These are phyloP conservation scores for Coemansia pectinata DNA, from an alignment of 192 early-diverging fungal species.

Conservation along the genomic window DNA sequence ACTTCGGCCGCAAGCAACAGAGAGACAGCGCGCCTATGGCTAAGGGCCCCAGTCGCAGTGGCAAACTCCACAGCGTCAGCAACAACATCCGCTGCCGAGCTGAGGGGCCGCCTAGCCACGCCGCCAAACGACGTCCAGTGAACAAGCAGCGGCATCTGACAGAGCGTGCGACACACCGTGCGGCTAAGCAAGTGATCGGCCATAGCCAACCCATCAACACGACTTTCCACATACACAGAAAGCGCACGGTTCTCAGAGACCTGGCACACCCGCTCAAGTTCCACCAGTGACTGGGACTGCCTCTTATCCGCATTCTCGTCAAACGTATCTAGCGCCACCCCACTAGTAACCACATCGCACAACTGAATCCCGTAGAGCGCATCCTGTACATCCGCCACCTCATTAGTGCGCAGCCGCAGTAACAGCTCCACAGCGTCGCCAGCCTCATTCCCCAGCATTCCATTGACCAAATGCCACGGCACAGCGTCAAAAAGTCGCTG, in stretches of 20 bases:
- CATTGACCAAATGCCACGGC: constrained; percentile 2
- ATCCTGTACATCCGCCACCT: neutral
- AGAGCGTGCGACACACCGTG: neutral
- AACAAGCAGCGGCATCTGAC: neutral
- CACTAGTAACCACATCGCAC: neutral
- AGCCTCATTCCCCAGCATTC: constrained; percentile 5
- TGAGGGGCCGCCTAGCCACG: neutral
- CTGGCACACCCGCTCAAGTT: neutral
- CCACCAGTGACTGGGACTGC: neutral
- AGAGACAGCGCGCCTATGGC: neutral
- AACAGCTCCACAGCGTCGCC: constrained; percentile 3
- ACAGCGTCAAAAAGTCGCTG: neutral
- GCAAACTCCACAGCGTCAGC: neutral
- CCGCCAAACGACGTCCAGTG: neutral
- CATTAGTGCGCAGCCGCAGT: neutral
- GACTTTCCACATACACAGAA: neutral
- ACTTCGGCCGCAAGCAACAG: neutral
- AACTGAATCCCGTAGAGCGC: constrained; percentile 6
- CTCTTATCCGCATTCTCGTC: neutral
- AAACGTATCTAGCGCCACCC: neutral
- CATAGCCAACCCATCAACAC: neutral
- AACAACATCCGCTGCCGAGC: neutral
- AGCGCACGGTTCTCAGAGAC: neutral
- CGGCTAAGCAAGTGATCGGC: constrained; percentile 14
- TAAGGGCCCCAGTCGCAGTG: neutral